Percentiles rank a stretch among this genome's conserved stretches.
These are phyloP conservation scores for Acmispon strigosus DNA, from an alignment of 306 rosid genomes.

Conservation along the genomic window DNA sequence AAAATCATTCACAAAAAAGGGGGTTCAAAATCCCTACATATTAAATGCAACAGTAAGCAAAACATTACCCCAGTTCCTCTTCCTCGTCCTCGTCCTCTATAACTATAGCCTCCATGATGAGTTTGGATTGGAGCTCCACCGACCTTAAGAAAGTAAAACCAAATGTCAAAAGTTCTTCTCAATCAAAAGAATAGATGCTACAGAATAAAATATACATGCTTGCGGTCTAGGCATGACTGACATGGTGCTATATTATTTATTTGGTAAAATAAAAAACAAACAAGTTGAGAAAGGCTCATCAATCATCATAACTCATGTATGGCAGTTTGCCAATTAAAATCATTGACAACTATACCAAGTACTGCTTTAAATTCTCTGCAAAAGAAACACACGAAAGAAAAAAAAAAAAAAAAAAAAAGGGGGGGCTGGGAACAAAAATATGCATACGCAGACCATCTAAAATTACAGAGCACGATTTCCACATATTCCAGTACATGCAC, in stretches of 20 bases:
- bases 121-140: conserved; percentile 50
- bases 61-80: conserved; percentile 63
- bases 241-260: not conserved
- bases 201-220: not conserved
- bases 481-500: not conserved
- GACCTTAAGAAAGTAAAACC: conserved; percentile 36
- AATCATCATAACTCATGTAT: not conserved
- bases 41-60: not conserved
- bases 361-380: not conserved
- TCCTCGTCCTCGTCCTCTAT: conserved; percentile 78
- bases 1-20: not conserved
- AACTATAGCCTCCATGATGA: conserved; percentile 32
- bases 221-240: not conserved
- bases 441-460: not conserved
- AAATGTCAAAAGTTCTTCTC: conserved; percentile 18
- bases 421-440: not conserved
- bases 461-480: not conserved
- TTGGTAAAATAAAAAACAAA: not conserved
- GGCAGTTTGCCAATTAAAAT: not conserved
- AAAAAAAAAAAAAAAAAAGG: not conserved
- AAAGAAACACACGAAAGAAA: not conserved
- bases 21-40: not conserved
- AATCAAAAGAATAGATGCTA: not conserved
- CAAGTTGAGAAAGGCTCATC: not conserved
- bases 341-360: not conserved